These are phyloP conservation scores for Pseudocercospora fuligena DNA, from an alignment of 2,329 filamentous ascomycete species.

Conservation along the genomic window DNA sequence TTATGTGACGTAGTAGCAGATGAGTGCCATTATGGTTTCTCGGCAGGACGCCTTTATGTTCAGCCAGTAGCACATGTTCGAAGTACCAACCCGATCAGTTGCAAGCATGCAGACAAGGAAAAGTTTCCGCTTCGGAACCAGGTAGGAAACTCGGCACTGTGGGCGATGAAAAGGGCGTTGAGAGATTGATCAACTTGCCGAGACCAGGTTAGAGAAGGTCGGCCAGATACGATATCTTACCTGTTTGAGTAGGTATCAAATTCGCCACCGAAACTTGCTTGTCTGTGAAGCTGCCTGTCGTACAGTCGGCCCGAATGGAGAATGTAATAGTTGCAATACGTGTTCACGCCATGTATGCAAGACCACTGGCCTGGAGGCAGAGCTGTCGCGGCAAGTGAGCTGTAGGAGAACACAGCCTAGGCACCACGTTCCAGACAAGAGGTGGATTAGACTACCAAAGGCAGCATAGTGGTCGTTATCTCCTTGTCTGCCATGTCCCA, in stretches of 20 bases:
- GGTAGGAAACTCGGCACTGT: background rate
- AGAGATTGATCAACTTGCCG: background rate
- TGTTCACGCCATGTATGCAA: background rate
- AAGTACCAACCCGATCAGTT: background rate
- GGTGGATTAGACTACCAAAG: background rate
- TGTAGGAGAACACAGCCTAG: background rate
- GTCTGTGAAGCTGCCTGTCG: background rate
- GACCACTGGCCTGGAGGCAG: background rate
- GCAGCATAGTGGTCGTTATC: background rate
- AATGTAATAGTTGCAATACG: background rate
- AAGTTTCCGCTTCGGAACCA: background rate
- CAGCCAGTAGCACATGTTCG: background rate
- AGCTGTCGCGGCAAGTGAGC: background rate
- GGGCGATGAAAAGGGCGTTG: background rate
- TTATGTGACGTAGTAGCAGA: too few relatives aligned
- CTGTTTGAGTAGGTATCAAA: background rate
- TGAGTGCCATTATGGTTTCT: background rate
- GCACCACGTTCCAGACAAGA: background rate
- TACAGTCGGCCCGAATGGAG: background rate
- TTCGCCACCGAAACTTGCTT: background rate
- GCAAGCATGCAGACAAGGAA: background rate
- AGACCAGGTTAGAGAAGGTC: background rate
- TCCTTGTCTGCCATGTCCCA: background rate
- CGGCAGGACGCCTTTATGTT: background rate
- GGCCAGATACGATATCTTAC: slow-evolving; percentile 2